Evolutionary conservation across 1,284 basidiomycete species (phyloP).

Genomic region (Malassezia restricta): DNA sequence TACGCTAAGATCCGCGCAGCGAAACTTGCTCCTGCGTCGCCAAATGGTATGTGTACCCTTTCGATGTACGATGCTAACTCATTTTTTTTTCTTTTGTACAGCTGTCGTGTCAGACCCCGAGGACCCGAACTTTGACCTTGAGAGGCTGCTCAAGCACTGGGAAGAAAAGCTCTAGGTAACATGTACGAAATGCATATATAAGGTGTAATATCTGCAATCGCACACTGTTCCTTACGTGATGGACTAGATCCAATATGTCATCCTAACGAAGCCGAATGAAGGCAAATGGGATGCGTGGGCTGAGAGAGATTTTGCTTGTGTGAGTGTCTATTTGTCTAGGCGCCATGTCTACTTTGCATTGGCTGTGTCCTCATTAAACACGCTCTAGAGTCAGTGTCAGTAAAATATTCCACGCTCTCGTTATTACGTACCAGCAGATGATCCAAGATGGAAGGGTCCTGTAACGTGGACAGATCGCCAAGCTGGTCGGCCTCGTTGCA

Average conservation of each 20-base stretch:
- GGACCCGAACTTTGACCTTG: slow-evolving; percentile 17
- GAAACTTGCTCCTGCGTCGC: slow-evolving; percentile 11
- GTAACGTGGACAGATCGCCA: slow-evolving; percentile 72
- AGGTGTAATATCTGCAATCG: background rate
- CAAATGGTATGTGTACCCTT: background rate
- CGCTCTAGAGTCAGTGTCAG: background rate
- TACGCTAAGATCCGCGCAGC: slow-evolving; percentile 55
- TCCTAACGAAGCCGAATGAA: no score
- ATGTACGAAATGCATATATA: background rate
- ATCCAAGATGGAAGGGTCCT: slow-evolving; percentile 52
- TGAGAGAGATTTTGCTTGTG: no score
- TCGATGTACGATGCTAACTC: background rate
- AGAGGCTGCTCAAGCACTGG: slow-evolving; percentile 7
- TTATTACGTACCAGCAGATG: slow-evolving; percentile 18
- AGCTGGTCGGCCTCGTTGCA: slow-evolving; percentile 85
- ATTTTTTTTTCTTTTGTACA: background rate
- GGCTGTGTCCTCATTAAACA: background rate
- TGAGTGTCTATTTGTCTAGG: no score
- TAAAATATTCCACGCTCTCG: background rate
- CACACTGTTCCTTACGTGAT: background rate
- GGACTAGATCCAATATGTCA: no score
- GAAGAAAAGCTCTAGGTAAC: slow-evolving; percentile 9
- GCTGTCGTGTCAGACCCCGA: slow-evolving; percentile 13
- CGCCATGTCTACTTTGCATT: background rate
- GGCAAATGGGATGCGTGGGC: no score